Evolutionary conservation across 2,329 filamentous ascomycete species (phyloP), one percentile per base, ranked within the genome.

Genomic region (Exophiala sp.): DNA sequence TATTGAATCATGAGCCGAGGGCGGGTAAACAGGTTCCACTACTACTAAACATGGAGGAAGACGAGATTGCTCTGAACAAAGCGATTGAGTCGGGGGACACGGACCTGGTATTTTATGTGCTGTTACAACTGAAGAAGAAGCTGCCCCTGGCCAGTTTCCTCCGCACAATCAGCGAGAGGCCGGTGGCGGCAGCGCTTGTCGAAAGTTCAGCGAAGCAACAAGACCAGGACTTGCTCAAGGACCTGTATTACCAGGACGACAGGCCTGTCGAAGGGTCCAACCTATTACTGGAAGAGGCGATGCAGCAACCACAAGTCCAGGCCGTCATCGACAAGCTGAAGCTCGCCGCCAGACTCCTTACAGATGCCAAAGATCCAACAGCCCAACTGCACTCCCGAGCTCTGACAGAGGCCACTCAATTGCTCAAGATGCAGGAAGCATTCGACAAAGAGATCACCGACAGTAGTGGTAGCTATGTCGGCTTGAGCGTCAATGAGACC

Each of bases 201-300:
- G 94, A 99, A 70, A 82, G 90, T 1, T 87, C 86, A 0, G 92
- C 94, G 0, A 78, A 81, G 47, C 84, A 89, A 47, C 87, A 95
- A 65, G 91, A 95, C 64, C 80, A 82, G 0, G 84, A 88, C 50
- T 72, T 99, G 18, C 82, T 99, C 21, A 99, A 97, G 66, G 94
- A 97, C 67, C 77, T 99, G 3, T 99, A 94, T 74, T 99, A 99
- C 69, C 94, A 97, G 72, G 94, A 97, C 65, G 94, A 99, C 68
- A 84, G 92, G 4, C 84, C 91, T 3, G 76, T 91, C 4, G 94
- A 97, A 61, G 91, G 94, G 2, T 88, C 92, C 0, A 88, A 90
- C 54, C 84, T 99, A 1, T 88, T 97, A 55, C 76, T 99, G 11
- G 83, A 84, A 16, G 92, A 99, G 71, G 89, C 91, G 0, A 76